Evolutionary conservation across 2,329 filamentous ascomycete genomes (phyloP).

Genomic region (Cytospora schulzeri): DNA sequence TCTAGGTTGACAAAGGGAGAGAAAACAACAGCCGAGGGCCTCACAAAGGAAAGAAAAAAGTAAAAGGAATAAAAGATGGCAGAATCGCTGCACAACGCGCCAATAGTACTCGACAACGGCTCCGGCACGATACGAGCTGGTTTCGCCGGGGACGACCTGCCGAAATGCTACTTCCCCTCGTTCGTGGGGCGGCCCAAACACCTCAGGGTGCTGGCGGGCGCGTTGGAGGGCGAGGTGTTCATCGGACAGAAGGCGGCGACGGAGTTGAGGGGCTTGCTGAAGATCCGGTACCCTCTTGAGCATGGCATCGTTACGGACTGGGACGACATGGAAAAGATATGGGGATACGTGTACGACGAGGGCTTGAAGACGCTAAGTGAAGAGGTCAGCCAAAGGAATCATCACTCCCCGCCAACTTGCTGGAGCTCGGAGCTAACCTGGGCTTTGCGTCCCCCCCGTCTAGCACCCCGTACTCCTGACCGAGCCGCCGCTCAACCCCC

Average conservation of each 20-base stretch:
- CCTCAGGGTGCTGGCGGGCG: constrained; percentile 90
- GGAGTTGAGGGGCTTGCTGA: constrained; percentile 87
- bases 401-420: constrained; percentile 26
- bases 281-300: constrained; percentile 94
- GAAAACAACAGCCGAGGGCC: neutral
- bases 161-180: constrained; percentile 96
- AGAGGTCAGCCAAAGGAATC: constrained; percentile 61
- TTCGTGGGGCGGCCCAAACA: constrained; percentile 97
- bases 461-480: constrained; percentile 94
- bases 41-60: neutral
- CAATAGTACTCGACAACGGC: constrained; percentile 98
- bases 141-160: constrained; percentile 93
- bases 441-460: constrained; percentile 5
- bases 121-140: constrained; percentile 96
- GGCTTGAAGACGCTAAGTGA: constrained; percentile 96
- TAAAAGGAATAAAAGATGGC: constrained; percentile 46
- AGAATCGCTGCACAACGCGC: constrained; percentile 85
- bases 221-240: constrained; percentile 94
- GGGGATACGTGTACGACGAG: constrained; percentile 96
- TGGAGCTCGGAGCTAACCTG: constrained; percentile 27
- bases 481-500: constrained; percentile 92
- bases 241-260: constrained; percentile 88
- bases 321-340: constrained; percentile 99
- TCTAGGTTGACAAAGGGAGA: neutral
- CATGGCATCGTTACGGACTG: constrained; percentile 99